Evolutionary conservation across 2,329 filamentous ascomycete species (phyloP).

Genomic region (Fusarium longipes): DNA sequence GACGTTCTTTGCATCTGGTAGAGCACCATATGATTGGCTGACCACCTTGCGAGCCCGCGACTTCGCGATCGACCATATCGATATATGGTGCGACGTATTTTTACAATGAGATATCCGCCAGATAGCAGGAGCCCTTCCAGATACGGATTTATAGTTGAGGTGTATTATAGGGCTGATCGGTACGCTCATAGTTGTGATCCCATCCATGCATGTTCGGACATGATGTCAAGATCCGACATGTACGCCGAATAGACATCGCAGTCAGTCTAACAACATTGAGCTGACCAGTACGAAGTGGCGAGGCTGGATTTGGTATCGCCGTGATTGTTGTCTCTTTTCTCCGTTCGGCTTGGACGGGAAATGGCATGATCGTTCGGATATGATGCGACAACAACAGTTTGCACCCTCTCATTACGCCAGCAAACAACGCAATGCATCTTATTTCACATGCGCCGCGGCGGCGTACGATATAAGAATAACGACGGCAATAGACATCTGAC

Average conservation of each 20-base stretch:
- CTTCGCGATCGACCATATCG: slow-evolving; percentile 1
- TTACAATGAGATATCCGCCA: neutral
- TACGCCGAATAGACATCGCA: slow-evolving; percentile 8
- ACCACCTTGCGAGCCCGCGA: neutral
- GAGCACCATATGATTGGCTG: slow-evolving; percentile 38
- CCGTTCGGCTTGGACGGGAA: slow-evolving; percentile 5
- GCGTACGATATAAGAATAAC: slow-evolving; percentile 6
- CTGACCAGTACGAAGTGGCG: slow-evolving; percentile 2
- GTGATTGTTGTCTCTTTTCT: slow-evolving; percentile 21
- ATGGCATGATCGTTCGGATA: neutral
- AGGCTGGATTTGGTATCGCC: slow-evolving; percentile 4
- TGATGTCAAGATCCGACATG: slow-evolving; percentile 7
- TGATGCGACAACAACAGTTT: slow-evolving; percentile 1
- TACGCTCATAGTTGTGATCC: neutral
- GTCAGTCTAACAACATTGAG: slow-evolving; percentile 21
- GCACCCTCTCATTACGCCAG: slow-evolving; percentile 24
- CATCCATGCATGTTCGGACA: slow-evolving; percentile 2
- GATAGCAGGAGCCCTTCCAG: neutral
- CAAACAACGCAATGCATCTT: slow-evolving; percentile 25
- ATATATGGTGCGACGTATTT: neutral
- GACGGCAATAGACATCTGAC: slow-evolving; percentile 1
- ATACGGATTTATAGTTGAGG: neutral
- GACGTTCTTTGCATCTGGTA: slow-evolving; percentile 19
- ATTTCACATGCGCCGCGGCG: slow-evolving; percentile 19
- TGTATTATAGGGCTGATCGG: slow-evolving; percentile 7